Conservation (phyloP, 441 rosid species). For the Theobroma grandiflorum region DNA sequence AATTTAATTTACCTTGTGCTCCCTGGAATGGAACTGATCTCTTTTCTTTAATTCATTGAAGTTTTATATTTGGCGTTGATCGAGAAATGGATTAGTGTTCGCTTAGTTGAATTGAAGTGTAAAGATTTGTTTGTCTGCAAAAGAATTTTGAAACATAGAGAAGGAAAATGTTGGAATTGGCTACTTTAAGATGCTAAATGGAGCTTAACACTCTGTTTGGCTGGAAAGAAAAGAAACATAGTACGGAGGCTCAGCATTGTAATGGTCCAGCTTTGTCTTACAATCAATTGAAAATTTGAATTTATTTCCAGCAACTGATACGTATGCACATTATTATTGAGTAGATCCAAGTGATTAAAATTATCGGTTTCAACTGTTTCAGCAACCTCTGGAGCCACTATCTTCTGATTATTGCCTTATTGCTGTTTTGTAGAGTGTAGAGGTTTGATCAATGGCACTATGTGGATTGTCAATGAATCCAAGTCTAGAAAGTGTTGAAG, state of each 20-base stretch:
- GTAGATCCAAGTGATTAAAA: not conserved
- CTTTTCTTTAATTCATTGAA: not conserved
- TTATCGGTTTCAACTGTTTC: not conserved
- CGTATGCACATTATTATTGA: not conserved
- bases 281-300: not conserved
- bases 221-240: not conserved
- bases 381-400: not conserved
- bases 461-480: slow-evolving; percentile 49
- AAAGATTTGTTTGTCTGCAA: not conserved
- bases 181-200: not conserved
- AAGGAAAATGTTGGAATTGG: not conserved
- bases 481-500: slow-evolving; percentile 40
- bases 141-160: not conserved
- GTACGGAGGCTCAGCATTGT: not conserved
- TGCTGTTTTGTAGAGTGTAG: slow-evolving; percentile 23
- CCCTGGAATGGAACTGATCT: not conserved
- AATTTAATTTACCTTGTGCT: not conserved
- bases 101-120: not conserved
- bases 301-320: not conserved
- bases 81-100: not conserved
- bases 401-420: not conserved
- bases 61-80: not conserved
- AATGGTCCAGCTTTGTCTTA: not conserved
- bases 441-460: slow-evolving; percentile 58
- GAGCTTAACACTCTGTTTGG: not conserved